phyloP scores from a whole-genome alignment of 2,329 filamentous ascomycete species.

The Cercospora brassicicola region DNA sequence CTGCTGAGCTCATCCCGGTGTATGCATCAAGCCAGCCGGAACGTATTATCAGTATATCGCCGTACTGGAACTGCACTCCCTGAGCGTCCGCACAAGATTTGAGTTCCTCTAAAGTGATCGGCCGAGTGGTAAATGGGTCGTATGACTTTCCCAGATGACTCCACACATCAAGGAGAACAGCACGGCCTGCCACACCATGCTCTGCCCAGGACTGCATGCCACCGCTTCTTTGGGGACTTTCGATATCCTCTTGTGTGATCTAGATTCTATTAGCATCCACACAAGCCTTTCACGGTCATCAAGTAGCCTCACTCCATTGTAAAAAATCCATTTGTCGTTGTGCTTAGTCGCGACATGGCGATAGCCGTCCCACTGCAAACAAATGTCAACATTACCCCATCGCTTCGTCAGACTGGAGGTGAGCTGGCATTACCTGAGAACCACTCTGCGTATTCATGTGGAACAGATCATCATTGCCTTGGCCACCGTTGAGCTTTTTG shows the following conservation, averaged over 20 bases:
- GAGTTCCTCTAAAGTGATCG: neutral
- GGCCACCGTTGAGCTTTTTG: slow-evolving; percentile 17
- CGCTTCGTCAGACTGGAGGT: neutral
- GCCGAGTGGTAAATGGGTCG: neutral
- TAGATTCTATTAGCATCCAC: neutral
- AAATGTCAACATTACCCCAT: neutral
- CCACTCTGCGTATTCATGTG: slow-evolving; percentile 18
- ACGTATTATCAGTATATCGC: slow-evolving; percentile 23
- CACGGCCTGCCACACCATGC: slow-evolving; percentile 17
- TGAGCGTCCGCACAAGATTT: neutral
- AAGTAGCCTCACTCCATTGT: slow-evolving; percentile 12
- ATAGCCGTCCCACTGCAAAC: slow-evolving; percentile 18
- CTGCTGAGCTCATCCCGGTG: neutral
- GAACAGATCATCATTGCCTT: slow-evolving; percentile 20
- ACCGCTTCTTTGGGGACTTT: slow-evolving; percentile 13
- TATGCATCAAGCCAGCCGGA: neutral
- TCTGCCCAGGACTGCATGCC: slow-evolving; percentile 18
- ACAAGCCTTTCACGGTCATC: neutral
- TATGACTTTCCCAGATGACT: slow-evolving; percentile 10
- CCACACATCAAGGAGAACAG: slow-evolving; percentile 18
- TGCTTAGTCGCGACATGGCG: slow-evolving; percentile 15
- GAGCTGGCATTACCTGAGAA: neutral
- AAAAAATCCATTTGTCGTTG: slow-evolving; percentile 4
- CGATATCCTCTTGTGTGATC: slow-evolving; percentile 7
- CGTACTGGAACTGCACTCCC: slow-evolving; percentile 19